These are phyloP conservation scores for Camelina laxa DNA, from an alignment of 345 rosid genomes.

Conservation along the genomic window DNA sequence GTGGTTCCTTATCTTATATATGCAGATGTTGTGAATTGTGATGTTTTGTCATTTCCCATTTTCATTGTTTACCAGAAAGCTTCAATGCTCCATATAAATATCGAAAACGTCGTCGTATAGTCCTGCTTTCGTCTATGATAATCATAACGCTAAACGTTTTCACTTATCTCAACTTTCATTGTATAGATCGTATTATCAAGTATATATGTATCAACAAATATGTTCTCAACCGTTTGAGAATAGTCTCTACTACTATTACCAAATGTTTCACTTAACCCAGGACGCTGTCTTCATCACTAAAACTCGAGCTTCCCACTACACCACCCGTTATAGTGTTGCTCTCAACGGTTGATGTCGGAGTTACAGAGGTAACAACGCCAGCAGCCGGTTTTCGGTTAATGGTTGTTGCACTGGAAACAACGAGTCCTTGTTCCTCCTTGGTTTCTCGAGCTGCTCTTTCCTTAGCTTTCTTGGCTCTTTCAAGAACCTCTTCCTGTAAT, in stretches of 20 bases:
- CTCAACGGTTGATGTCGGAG: constrained; percentile 19
- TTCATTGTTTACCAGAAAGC: no score
- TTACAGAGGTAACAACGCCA: constrained; percentile 20
- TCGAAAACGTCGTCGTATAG: no score
- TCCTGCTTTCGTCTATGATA: no score
- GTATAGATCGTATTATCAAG: not conserved
- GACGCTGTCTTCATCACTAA: constrained; percentile 31
- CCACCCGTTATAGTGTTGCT: not conserved
- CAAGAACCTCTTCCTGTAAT: constrained; percentile 76
- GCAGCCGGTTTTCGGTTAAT: constrained; percentile 14
- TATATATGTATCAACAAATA: constrained; percentile 26
- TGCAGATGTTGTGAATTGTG: no score
- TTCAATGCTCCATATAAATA: no score
- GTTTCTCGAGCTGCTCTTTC: constrained; percentile 81
- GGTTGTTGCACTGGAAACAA: constrained; percentile 39
- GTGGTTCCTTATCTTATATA: no score
- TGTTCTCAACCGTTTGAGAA: constrained; percentile 16
- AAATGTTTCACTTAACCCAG: not conserved
- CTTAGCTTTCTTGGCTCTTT: constrained; percentile 81
- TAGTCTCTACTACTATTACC: constrained; percentile 20
- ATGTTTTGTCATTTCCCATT: no score
- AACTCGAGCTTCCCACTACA: constrained; percentile 28
- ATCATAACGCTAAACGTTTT: not conserved
- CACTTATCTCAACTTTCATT: not conserved
- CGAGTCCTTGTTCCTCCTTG: constrained; percentile 57